Evolutionary conservation across 352 stramenopile genomes (phyloP).

Genomic region (Globisporangium mamillatum): DNA sequence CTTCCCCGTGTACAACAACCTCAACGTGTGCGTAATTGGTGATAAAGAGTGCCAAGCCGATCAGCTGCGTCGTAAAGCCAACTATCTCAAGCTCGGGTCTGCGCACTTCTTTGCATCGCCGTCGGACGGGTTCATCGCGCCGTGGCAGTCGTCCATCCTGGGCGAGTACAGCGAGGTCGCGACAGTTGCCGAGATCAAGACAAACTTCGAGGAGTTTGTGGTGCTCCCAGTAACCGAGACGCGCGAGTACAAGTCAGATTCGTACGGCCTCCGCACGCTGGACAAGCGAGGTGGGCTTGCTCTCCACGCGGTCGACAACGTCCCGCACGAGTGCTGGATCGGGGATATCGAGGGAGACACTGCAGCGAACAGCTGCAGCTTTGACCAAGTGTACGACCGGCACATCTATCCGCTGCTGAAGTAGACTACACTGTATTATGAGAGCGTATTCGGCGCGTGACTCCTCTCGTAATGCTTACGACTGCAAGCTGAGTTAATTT

Average conservation of each 20-base stretch:
- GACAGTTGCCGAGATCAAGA: constrained; percentile 24
- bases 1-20: constrained; percentile 40
- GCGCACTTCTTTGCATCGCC: constrained; percentile 52
- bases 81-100: constrained; percentile 37
- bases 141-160: constrained; percentile 38
- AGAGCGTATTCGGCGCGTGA: no score
- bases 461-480: no score
- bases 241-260: constrained; percentile 32
- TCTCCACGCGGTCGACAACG: constrained; percentile 24
- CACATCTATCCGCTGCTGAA: constrained; percentile 13
- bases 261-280: constrained; percentile 41
- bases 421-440: neutral
- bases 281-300: constrained; percentile 23
- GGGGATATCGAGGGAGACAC: neutral
- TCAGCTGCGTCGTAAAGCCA: constrained; percentile 34
- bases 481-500: no score
- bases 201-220: constrained; percentile 29
- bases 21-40: constrained; percentile 9
- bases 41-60: constrained; percentile 17
- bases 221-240: constrained; percentile 32
- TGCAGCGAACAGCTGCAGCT: constrained; percentile 13
- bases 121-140: constrained; percentile 33
- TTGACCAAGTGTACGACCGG: constrained; percentile 19
- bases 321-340: constrained; percentile 44
- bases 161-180: constrained; percentile 39